Percentiles rank a stretch among this genome's conserved stretches.
These are phyloP conservation scores for Tulasnella sp. DNA, from an alignment of 768 basidiomycete genomes.

Conservation along the genomic window DNA sequence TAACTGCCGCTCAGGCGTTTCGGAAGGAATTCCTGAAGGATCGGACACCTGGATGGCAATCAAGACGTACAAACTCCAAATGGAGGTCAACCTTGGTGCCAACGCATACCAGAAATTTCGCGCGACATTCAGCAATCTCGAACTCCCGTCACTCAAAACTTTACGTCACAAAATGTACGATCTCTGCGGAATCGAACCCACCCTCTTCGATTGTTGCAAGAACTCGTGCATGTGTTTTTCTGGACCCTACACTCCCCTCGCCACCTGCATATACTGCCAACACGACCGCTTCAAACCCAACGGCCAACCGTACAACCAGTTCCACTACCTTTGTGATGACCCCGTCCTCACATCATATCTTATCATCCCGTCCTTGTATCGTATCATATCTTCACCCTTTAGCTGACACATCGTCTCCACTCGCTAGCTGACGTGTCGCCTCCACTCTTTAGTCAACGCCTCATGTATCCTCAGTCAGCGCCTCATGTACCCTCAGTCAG, in stretches of 20 bases:
- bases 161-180: neutral
- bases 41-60: neutral
- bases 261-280: neutral
- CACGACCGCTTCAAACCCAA: neutral
- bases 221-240: neutral
- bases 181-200: neutral
- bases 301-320: neutral
- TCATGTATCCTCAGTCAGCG: too few relatives aligned
- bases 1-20: neutral
- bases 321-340: too few relatives aligned
- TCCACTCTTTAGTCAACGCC: too few relatives aligned
- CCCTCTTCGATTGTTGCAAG: neutral
- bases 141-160: neutral
- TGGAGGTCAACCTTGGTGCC: neutral
- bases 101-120: neutral
- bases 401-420: too few relatives aligned
- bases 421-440: too few relatives aligned
- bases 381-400: too few relatives aligned
- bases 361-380: too few relatives aligned
- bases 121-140: neutral
- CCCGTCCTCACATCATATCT: too few relatives aligned
- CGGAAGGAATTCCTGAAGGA: neutral
- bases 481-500: too few relatives aligned
- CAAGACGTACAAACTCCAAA: neutral
- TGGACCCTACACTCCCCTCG: neutral